Evolutionary conservation across 1,284 basidiomycete species (phyloP), one percentile per base, ranked within the genome.

Genomic region (Tilletiaria anomala): DNA sequence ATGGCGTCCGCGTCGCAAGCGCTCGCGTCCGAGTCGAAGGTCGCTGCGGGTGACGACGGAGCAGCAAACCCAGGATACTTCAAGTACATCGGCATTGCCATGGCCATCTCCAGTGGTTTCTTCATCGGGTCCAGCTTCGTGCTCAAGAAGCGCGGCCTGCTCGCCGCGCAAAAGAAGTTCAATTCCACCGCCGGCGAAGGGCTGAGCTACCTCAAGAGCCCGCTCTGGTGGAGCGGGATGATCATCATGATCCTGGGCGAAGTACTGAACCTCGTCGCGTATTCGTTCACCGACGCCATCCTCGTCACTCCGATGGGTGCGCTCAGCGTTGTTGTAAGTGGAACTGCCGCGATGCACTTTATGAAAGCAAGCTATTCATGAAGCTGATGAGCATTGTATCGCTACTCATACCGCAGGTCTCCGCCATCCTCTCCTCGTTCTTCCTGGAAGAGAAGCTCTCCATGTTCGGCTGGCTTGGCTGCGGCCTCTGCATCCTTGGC

Each of bases 281-380:
- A 89, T 62, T 82, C 84, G 6, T 88, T 89, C 60, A 80, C 86
- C 18, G 82, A 87, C 64, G 84, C 85, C 15, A 78, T 88, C 51
- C 76, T 88, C 40, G 84, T 85, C 75, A 91, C 87, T n/a, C 89
- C 91, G 1, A 77, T 97, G 56, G 91, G 91, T 35, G 88, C 89
- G 3, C 76, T 97, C 42, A 89, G 87, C 14, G 93, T 97, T 53
- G 89, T 97, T 57, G 76, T 96, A 51, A 91, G 83, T n/a, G n/a
- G n/a, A n/a, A n/a, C n/a, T n/a, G n/a, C n/a, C n/a, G n/a, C n/a
- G n/a, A n/a, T n/a, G n/a, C n/a, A n/a, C 29, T 32, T 32, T n/a
- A 14, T 32, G 29, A 14, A 14, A 14, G 14, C 14, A 32, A n/a
- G n/a, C 14, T 32, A 14, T n/a, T 14, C 14, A 32, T 14, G n/a